These are phyloP conservation scores for Geotrichum restrictum DNA, from an alignment of 1,139 yeast genomes.

Conservation along the genomic window DNA sequence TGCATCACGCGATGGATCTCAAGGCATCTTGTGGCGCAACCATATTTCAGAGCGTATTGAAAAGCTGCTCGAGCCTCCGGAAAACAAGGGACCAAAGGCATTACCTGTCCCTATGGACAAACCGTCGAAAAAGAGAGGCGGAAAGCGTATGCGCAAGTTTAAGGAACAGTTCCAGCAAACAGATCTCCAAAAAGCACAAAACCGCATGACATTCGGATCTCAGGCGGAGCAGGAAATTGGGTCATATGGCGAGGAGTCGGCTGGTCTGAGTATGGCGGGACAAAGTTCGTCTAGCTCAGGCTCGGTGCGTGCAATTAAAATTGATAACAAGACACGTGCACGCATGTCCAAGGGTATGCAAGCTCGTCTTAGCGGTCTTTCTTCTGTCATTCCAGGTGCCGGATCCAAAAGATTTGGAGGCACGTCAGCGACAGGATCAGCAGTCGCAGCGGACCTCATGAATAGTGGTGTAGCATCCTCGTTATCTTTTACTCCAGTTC, in stretches of 20 bases:
- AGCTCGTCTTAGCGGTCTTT: slow-evolving; percentile 27
- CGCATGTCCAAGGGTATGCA: slow-evolving; percentile 38
- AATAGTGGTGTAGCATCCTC: slow-evolving; percentile 35
- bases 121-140: slow-evolving; percentile 82
- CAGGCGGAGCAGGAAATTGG: slow-evolving; percentile 61
- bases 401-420: not conserved
- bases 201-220: slow-evolving; percentile 77
- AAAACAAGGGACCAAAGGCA: slow-evolving; percentile 62
- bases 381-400: slow-evolving; percentile 10
- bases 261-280: slow-evolving; percentile 59
- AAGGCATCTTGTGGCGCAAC: slow-evolving; percentile 55
- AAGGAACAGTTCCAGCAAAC: slow-evolving; percentile 79
- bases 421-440: slow-evolving; percentile 3
- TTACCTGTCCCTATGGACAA: slow-evolving; percentile 78
- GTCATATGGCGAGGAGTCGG: slow-evolving; percentile 52
- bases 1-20: slow-evolving; percentile 45
- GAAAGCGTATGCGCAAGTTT: slow-evolving; percentile 70
- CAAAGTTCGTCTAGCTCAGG: slow-evolving; percentile 28
- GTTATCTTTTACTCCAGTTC: slow-evolving; percentile 33
- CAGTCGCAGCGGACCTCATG: slow-evolving; percentile 15
- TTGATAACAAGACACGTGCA: slow-evolving; percentile 36
- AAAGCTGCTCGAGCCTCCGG: slow-evolving; percentile 76
- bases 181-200: slow-evolving; percentile 77
- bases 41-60: slow-evolving; percentile 65
- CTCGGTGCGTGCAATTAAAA: slow-evolving; percentile 39